phyloP scores from a whole-genome alignment of 2,329 filamentous ascomycete genomes.

The Shiraia sp. region DNA sequence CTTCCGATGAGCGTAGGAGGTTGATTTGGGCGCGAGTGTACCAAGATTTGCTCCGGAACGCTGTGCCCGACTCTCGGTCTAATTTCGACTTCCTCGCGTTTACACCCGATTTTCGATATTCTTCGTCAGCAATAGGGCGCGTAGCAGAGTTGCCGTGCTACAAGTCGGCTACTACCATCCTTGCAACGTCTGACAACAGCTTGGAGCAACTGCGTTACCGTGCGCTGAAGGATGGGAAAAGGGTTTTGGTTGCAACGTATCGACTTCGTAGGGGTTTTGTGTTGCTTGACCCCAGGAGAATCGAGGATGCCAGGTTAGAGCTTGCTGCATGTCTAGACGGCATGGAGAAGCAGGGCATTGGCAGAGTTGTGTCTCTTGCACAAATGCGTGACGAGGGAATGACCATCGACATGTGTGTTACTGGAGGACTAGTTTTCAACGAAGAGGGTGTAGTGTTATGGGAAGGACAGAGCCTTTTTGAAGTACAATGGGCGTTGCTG shows the following conservation, averaged over 20 bases:
- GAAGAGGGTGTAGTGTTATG: constrained; percentile 45
- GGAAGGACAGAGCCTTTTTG: constrained; percentile 49
- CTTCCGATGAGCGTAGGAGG: constrained; percentile 16
- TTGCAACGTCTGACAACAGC: constrained; percentile 51
- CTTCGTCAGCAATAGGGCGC: constrained; percentile 36
- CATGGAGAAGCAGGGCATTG: constrained; percentile 49
- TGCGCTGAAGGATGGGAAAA: constrained; percentile 49
- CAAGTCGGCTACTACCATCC: constrained; percentile 34
- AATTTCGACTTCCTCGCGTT: constrained; percentile 50
- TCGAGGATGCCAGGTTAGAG: constrained; percentile 29
- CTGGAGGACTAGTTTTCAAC: constrained; percentile 48
- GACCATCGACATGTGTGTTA: constrained; percentile 44
- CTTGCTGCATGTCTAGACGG: constrained; percentile 49
- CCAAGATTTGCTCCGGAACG: constrained; percentile 43
- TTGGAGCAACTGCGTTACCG: constrained; percentile 46
- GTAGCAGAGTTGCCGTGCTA: constrained; percentile 42
- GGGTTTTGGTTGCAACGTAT: constrained; percentile 49
- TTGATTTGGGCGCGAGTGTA: constrained; percentile 39
- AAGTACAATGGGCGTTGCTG: constrained; percentile 51
- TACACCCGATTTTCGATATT: constrained; percentile 49
- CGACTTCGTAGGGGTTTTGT: constrained; percentile 49
- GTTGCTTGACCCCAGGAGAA: constrained; percentile 44
- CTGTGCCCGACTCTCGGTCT: constrained; percentile 50
- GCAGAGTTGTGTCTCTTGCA: constrained; percentile 37
- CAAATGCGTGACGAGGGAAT: constrained; percentile 38